These are phyloP conservation scores for Luffa aegyptiaca DNA, from an alignment of 306 rosid species.

Conservation along the genomic window DNA sequence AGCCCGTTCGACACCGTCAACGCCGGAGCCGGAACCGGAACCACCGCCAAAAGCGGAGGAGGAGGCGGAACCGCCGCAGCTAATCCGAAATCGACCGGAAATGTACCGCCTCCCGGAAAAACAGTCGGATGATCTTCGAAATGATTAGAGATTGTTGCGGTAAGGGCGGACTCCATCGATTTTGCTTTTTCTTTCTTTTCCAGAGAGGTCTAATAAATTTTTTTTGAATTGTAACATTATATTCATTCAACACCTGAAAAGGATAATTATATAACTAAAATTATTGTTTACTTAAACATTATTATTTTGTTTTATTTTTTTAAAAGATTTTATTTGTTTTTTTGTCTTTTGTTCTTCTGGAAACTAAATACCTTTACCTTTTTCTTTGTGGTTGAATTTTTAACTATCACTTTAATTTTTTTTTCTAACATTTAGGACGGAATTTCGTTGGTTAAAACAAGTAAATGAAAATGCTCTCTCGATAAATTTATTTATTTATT, in stretches of 20 bases:
- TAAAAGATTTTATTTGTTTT: too few species aligned
- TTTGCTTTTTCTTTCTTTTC: not conserved
- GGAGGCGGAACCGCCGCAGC: not conserved
- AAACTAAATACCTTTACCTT: too few species aligned
- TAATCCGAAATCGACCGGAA: not conserved
- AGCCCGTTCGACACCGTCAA: slow-evolving; percentile 22
- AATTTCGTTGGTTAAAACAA: too few species aligned
- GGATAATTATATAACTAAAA: not conserved
- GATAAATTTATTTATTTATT: too few species aligned
- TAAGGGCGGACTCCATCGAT: not conserved
- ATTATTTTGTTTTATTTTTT: not conserved
- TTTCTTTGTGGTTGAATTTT: too few species aligned
- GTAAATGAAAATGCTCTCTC: too few species aligned
- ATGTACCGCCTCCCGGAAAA: too few species aligned
- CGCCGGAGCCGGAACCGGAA: not conserved
- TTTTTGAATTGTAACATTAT: not conserved
- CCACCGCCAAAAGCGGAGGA: too few species aligned
- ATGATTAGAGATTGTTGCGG: not conserved
- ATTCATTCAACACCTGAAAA: not conserved
- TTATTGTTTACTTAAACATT: not conserved
- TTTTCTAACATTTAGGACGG: too few species aligned
- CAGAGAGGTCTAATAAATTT: not conserved
- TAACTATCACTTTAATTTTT: too few species aligned
- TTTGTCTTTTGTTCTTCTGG: too few species aligned
- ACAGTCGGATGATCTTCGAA: too few species aligned